phyloP scores from a whole-genome alignment of 148 eudicot genomes.

The Cornus florida region DNA sequence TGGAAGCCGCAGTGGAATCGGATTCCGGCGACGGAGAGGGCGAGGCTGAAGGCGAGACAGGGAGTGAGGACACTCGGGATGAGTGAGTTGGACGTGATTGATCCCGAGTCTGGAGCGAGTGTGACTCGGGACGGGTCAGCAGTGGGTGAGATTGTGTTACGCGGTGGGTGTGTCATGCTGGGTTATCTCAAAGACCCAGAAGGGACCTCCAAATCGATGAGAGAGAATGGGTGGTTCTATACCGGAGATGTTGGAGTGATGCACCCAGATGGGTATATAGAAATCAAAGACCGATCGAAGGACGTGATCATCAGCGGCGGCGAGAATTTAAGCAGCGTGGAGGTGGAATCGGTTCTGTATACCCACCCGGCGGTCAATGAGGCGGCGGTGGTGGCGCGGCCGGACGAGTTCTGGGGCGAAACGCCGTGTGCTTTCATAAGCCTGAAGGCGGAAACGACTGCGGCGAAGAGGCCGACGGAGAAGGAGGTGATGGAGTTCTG shows the following conservation, averaged over 20 bases:
- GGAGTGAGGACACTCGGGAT: conserved; percentile 49
- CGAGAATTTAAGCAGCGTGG: conserved; percentile 35
- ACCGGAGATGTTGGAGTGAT: conserved; percentile 75
- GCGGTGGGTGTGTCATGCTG: conserved; percentile 57
- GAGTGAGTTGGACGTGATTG: conserved; percentile 48
- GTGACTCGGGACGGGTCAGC: conserved; percentile 47
- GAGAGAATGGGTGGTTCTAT: conserved; percentile 56
- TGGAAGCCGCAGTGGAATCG: conserved; percentile 42
- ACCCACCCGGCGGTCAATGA: conserved; percentile 24
- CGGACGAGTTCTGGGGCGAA: conserved; percentile 45
- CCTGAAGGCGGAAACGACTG: conserved; percentile 18
- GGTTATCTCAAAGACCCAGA: conserved; percentile 58
- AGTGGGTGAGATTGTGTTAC: conserved; percentile 51
- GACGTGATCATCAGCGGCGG: conserved; percentile 28
- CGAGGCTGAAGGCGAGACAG: conserved; percentile 48
- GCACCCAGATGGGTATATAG: conserved; percentile 67
- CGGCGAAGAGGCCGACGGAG: conserved; percentile 23
- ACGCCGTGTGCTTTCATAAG: conserved; percentile 51
- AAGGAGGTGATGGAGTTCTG: conserved; percentile 50
- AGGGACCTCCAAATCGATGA: conserved; percentile 40
- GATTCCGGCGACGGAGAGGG: conserved; percentile 32
- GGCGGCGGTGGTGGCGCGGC: conserved; percentile 35
- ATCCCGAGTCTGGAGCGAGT: conserved; percentile 38
- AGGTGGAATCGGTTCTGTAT: conserved; percentile 34
- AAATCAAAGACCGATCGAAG: conserved; percentile 53